Conservation (phyloP, 257 asterid genomes). For the Gentiana straminea region DNA sequence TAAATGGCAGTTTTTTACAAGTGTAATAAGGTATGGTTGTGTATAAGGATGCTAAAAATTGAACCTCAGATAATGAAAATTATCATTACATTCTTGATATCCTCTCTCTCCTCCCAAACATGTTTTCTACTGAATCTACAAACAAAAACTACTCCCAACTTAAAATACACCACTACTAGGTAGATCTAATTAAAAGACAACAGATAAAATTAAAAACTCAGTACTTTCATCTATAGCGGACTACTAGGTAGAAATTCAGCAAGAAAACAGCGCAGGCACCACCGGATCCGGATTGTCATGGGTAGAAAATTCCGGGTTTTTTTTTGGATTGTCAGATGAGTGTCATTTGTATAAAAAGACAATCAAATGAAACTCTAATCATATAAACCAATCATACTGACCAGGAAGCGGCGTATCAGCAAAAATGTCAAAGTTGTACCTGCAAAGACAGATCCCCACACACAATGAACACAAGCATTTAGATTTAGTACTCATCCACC, state of each 20-base stretch:
- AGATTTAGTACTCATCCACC: too few species aligned
- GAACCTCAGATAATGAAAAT: too few species aligned
- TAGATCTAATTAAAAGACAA: neutral
- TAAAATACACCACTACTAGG: constrained; percentile 6
- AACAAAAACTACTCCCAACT: neutral
- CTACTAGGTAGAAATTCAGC: neutral
- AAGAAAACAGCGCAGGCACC: neutral
- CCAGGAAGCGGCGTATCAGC: constrained; percentile 51
- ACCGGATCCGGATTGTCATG: too few species aligned
- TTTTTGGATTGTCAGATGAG: too few species aligned
- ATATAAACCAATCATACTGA: constrained; percentile 63
- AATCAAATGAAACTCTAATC: neutral
- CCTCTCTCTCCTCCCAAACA: too few species aligned
- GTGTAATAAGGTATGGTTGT: too few species aligned
- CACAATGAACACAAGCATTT: neutral
- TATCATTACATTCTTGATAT: too few species aligned
- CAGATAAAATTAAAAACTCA: neutral
- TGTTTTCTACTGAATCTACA: too few species aligned
- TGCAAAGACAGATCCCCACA: constrained; percentile 13
- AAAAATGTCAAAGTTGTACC: constrained; percentile 61
- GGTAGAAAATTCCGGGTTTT: too few species aligned
- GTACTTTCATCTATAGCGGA: neutral
- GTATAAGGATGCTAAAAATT: too few species aligned
- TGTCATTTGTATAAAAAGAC: too few species aligned
- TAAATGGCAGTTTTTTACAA: too few species aligned